phyloP scores from a whole-genome alignment of 176 grass and related monocot genomes.

The Oryza glumipatula region DNA sequence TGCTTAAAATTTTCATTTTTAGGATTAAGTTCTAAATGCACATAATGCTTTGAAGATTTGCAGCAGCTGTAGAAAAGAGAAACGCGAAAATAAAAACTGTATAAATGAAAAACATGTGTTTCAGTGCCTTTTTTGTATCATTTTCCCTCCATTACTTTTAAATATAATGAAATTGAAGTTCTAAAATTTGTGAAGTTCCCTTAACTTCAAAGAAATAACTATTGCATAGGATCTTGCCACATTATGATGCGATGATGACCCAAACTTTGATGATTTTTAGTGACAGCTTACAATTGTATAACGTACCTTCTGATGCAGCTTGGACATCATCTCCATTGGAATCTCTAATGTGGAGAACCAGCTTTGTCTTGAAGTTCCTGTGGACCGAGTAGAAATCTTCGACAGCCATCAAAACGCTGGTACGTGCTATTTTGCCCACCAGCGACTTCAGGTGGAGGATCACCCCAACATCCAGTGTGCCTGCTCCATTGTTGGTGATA shows the following conservation, averaged over 20 bases:
- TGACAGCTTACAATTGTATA: background rate
- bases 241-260: background rate
- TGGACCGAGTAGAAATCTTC: conserved; percentile 56
- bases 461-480: conserved; percentile 37
- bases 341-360: conserved; percentile 47
- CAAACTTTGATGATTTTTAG: background rate
- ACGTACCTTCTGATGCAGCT: conserved; percentile 55
- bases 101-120: background rate
- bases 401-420: conserved; percentile 51
- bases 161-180: background rate
- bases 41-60: background rate
- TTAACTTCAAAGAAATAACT: background rate
- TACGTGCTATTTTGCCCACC: conserved; percentile 45
- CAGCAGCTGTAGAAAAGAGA: background rate
- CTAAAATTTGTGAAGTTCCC: background rate
- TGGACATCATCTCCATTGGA: conserved; percentile 28
- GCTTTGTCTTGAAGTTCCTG: conserved; percentile 40
- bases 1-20: background rate
- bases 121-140: background rate
- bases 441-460: conserved; percentile 46
- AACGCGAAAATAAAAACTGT: background rate
- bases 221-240: background rate
- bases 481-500: background rate
- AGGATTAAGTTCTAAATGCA: background rate
- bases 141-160: background rate